Evolutionary conservation across 805 yeast species (phyloP).

Genomic region (Wickerhamomyces hampshirensis): DNA sequence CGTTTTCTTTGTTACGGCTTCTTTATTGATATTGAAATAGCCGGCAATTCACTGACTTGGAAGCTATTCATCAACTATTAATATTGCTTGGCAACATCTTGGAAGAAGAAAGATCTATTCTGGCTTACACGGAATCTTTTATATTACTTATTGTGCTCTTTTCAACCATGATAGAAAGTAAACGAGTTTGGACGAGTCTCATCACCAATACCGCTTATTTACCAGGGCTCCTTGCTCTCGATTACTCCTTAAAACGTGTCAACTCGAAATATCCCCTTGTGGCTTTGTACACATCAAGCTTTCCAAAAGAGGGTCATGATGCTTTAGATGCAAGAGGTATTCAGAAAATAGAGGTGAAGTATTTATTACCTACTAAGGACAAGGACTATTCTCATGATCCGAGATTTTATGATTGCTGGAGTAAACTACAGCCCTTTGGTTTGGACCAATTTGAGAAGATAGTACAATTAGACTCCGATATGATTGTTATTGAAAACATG

Average conservation of each 20-base stretch:
- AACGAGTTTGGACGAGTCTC: constrained; percentile 48
- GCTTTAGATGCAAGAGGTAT: constrained; percentile 37
- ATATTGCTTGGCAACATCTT: no score
- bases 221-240: constrained; percentile 46
- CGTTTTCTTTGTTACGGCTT: no score
- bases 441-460: constrained; percentile 47
- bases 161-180: constrained; percentile 9
- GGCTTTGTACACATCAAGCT: constrained; percentile 47
- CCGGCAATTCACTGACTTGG: no score
- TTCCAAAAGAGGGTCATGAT: constrained; percentile 37
- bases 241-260: constrained; percentile 39
- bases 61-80: no score
- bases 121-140: no score
- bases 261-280: constrained; percentile 47
- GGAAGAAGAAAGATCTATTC: no score
- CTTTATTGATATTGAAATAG: no score
- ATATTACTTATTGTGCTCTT: no score
- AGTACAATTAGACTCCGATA: constrained; percentile 54
- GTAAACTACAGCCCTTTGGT: constrained; percentile 52
- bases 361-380: constrained; percentile 38
- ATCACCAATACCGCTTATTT: constrained; percentile 49
- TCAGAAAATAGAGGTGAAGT: constrained; percentile 35
- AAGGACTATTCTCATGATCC: constrained; percentile 46
- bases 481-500: constrained; percentile 53
- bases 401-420: constrained; percentile 58